Conservation (phyloP, 192 early-diverging fungal genomes). For the Entomortierella lignicola region DNA sequence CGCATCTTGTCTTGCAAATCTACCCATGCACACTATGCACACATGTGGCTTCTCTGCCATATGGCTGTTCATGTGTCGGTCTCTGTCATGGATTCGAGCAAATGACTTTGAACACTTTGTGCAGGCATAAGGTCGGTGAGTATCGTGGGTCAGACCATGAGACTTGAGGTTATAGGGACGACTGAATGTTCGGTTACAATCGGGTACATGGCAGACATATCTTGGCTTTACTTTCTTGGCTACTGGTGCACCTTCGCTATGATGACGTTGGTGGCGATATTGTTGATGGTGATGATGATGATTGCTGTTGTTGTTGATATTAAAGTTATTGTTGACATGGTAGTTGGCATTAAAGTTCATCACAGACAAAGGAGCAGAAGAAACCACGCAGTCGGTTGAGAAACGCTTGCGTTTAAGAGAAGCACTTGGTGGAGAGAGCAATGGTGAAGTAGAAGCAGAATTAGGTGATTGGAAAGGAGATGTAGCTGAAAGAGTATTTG, state of each 20-base stretch:
- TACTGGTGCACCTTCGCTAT: neutral
- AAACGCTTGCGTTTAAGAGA: conserved; percentile 12
- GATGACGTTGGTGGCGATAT: neutral
- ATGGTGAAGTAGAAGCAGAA: neutral
- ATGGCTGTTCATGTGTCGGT: conserved; percentile 82
- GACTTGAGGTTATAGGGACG: conserved; percentile 78
- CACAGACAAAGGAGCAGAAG: too few relatives aligned
- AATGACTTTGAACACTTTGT: conserved; percentile 77
- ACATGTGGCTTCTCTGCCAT: conserved; percentile 73
- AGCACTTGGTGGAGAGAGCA: neutral
- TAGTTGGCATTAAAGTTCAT: too few relatives aligned
- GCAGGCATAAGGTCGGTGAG: conserved; percentile 74
- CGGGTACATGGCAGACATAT: conserved; percentile 13
- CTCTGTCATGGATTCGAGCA: conserved; percentile 83
- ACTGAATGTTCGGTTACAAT: conserved; percentile 74
- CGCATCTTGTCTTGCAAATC: conserved; percentile 64
- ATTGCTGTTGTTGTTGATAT: neutral
- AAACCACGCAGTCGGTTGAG: conserved; percentile 5
- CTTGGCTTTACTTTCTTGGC: conserved; percentile 3
- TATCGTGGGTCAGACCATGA: conserved; percentile 72
- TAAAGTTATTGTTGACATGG: too few relatives aligned
- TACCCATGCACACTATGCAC: conserved; percentile 75
- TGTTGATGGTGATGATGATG: conserved; percentile 1
- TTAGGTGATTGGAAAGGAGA: neutral
- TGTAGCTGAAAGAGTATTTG: neutral